Evolutionary conservation across 2,329 filamentous ascomycete species (phyloP).

Genomic region (Cryphonectria radicalis): DNA sequence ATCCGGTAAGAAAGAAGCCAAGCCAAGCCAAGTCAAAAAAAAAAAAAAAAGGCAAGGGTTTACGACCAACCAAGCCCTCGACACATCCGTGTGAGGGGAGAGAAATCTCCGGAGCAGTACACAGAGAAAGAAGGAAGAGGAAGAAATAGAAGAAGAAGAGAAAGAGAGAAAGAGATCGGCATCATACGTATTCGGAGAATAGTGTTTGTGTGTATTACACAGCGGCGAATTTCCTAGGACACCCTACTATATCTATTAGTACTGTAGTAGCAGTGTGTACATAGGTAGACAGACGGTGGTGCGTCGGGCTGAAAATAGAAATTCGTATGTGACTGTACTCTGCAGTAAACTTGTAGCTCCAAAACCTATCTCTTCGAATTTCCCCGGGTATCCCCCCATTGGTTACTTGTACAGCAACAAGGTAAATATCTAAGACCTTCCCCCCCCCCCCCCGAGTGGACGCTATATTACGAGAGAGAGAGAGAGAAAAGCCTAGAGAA

Average conservation of each 20-base stretch:
- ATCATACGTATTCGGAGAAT: not conserved
- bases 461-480: too few relatives aligned
- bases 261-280: not conserved
- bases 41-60: not conserved
- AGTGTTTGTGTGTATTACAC: not conserved
- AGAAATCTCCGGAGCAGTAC: not conserved
- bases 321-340: not conserved
- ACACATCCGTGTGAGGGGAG: not conserved
- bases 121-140: not conserved
- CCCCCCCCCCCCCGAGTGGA: too few relatives aligned
- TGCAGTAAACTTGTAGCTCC: not conserved
- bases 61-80: not conserved
- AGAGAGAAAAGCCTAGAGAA: not conserved
- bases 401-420: not conserved
- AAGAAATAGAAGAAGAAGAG: not conserved
- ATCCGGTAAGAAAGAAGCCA: not conserved
- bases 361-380: not conserved
- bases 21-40: too few relatives aligned
- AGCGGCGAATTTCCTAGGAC: not conserved
- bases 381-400: not conserved
- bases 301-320: not conserved
- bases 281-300: not conserved
- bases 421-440: not conserved
- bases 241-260: not conserved
- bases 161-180: not conserved